Base-by-base conservation (phyloP, 75 land plant genomes). In the Cryptomeria japonica region DNA sequence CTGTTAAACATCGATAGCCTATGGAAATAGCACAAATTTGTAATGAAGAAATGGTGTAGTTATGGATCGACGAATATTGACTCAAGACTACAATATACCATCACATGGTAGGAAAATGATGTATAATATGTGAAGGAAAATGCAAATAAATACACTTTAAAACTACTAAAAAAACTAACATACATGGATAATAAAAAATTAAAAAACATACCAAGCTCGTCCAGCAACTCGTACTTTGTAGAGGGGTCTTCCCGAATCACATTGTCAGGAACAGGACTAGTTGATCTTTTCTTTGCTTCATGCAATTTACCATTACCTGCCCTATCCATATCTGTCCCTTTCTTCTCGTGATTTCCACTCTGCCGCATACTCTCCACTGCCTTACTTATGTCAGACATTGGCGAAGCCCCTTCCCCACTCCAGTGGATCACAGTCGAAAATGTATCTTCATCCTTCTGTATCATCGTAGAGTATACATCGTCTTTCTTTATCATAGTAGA, bases 221-320 rank as follows among this genome's bases (percentile, higher is more conserved):
- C 92, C 19, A 98, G 94, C 90, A 98, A 89, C 87, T 96, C 98
- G 56, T 98, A 98, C 92, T 97, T 98, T n/a, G 95, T 88, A 15
- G 93, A 86, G 39, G 99, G 99, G 88, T 98, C 99, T 86, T 98
- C 99, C 38, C 93, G 94, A n/a, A 88, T 80, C 5, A 98, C 91
- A 82, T 92, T 93, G 22, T 98, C 99, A 2, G 94, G 96, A 72
- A 96, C 90, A 47, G 96, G 93, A 58, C 99, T 93, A n/a, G 91
- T 89, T 22, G 96, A 94, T 31, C 94, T 87, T 87, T 92, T 96
- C 56, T 93, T 53, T 58, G 88, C 86, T 72, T 89, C 55, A n/a
- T 80, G 78, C 15, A 38, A 41, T 34, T 25, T 14, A 14, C 86
- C 28, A 83, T 86, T 34, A 88, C 92, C 53, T 82, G 58, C 42